Evolutionary conservation across 257 asterid genomes (phyloP).

Genomic region (Solanum arcanum): DNA sequence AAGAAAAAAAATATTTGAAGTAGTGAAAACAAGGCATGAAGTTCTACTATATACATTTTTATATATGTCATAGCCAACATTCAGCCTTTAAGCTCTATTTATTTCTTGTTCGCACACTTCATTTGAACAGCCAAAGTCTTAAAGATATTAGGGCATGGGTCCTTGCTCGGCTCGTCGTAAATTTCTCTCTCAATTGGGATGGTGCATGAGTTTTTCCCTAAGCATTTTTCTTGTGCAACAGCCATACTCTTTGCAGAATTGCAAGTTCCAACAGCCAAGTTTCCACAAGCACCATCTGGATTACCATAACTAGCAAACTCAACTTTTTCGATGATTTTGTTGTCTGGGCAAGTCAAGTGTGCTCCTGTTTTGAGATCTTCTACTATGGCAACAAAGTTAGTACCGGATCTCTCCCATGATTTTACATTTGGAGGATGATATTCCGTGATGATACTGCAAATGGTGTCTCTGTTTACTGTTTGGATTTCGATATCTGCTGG

Average conservation of each 20-base stretch:
- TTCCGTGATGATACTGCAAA: slow-evolving; percentile 48
- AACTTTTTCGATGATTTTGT: slow-evolving; percentile 26
- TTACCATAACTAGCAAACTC: slow-evolving; percentile 65
- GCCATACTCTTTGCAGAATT: slow-evolving; percentile 18
- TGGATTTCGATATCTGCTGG: slow-evolving; percentile 24
- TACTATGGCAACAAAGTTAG: slow-evolving; percentile 11
- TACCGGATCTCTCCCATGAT: slow-evolving; percentile 26
- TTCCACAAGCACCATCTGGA: slow-evolving; percentile 63
- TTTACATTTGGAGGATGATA: slow-evolving; percentile 30
- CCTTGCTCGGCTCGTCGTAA: slow-evolving; percentile 26
- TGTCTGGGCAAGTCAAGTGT: slow-evolving; percentile 27
- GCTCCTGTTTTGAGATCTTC: slow-evolving; percentile 32
- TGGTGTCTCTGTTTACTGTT: slow-evolving; percentile 53
- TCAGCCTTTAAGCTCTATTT: not conserved
- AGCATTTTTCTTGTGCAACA: slow-evolving; percentile 34
- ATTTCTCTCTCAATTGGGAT: slow-evolving; percentile 41
- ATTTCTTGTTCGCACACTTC: slow-evolving; percentile 26
- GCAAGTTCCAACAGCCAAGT: slow-evolving; percentile 38
- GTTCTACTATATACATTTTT: not conserved
- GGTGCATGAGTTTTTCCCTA: slow-evolving; percentile 54
- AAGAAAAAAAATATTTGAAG: not conserved
- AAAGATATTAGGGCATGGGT: slow-evolving; percentile 43
- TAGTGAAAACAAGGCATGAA: not conserved
- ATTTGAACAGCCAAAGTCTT: slow-evolving; percentile 62
- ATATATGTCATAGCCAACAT: not conserved